Conservation (phyloP, 2,329 filamentous ascomycete genomes). For the Clonostachys rosea region DNA sequence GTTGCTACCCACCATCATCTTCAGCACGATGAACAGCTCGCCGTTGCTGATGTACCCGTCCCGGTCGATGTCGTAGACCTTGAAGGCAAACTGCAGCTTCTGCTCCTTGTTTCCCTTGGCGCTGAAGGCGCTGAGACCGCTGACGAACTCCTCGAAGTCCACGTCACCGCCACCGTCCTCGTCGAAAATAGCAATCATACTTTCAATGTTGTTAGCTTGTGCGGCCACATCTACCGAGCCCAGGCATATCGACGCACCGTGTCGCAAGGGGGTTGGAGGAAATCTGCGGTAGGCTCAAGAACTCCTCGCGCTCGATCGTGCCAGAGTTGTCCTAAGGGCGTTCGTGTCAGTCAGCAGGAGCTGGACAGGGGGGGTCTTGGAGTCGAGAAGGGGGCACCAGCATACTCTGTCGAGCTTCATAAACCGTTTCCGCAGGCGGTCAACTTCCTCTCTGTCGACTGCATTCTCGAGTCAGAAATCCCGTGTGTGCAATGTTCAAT, state of each 20-base stretch:
- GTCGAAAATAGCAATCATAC: constrained; percentile 99
- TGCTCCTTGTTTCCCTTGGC: constrained; percentile 99
- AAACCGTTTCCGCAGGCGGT: constrained; percentile 91
- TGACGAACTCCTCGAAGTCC: constrained; percentile 98
- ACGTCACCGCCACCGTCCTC: constrained; percentile 97
- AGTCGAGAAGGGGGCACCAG: background rate
- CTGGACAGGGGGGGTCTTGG: background rate
- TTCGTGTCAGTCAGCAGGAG: background rate
- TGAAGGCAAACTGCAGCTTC: constrained; percentile 96
- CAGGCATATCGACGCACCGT: constrained; percentile 49
- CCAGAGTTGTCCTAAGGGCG: constrained; percentile 81
- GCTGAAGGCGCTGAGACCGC: constrained; percentile 89
- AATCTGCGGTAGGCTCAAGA: constrained; percentile 93
- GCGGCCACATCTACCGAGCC: background rate
- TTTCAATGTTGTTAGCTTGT: constrained; percentile 22
- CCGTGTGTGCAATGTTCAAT: background rate
- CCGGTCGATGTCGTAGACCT: constrained; percentile 98
- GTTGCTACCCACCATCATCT: constrained; percentile 99
- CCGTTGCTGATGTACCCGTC: constrained; percentile 99
- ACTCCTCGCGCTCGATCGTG: constrained; percentile 97
- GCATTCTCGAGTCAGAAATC: background rate
- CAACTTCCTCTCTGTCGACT: constrained; percentile 98
- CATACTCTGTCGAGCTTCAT: constrained; percentile 98
- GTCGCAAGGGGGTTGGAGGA: constrained; percentile 96
- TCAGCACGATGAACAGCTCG: constrained; percentile 97